These are phyloP conservation scores for Pleomassaria siparia DNA, from an alignment of 2,329 filamentous ascomycete genomes.

Conservation along the genomic window DNA sequence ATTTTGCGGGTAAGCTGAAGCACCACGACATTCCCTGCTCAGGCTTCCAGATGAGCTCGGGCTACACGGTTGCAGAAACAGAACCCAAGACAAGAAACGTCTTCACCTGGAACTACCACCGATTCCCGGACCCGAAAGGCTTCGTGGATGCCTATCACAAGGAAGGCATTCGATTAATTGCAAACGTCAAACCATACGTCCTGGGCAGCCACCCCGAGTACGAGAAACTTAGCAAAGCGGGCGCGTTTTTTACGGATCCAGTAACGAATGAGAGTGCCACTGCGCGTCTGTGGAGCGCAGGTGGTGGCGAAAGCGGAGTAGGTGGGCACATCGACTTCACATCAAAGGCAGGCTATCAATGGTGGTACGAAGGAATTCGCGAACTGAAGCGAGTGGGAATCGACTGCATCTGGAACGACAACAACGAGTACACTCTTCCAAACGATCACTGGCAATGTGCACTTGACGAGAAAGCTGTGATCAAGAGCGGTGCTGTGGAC, in stretches of 20 bases:
- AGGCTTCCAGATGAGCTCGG: slow-evolving; percentile 71
- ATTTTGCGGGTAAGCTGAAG: slow-evolving; percentile 63
- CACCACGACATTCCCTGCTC: slow-evolving; percentile 70
- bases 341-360: slow-evolving; percentile 65
- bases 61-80: slow-evolving; percentile 68
- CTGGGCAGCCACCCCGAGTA: slow-evolving; percentile 69
- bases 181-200: slow-evolving; percentile 74
- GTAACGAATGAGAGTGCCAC: slow-evolving; percentile 52
- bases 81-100: slow-evolving; percentile 72
- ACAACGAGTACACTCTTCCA: slow-evolving; percentile 72
- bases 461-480: slow-evolving; percentile 47
- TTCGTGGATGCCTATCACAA: slow-evolving; percentile 65
- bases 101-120: slow-evolving; percentile 70
- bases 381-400: slow-evolving; percentile 65
- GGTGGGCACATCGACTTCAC: slow-evolving; percentile 76
- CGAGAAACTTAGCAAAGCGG: slow-evolving; percentile 57
- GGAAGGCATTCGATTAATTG: slow-evolving; percentile 66
- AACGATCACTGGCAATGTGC: slow-evolving; percentile 67
- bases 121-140: slow-evolving; percentile 67
- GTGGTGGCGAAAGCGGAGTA: slow-evolving; percentile 68
- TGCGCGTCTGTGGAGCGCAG: slow-evolving; percentile 70
- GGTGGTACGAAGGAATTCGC: slow-evolving; percentile 71
- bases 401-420: slow-evolving; percentile 78
- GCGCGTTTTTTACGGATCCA: slow-evolving; percentile 66
- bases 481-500: slow-evolving; percentile 33